phyloP scores from a whole-genome alignment of 805 yeast species.

The Lipomyces orientalis region DNA sequence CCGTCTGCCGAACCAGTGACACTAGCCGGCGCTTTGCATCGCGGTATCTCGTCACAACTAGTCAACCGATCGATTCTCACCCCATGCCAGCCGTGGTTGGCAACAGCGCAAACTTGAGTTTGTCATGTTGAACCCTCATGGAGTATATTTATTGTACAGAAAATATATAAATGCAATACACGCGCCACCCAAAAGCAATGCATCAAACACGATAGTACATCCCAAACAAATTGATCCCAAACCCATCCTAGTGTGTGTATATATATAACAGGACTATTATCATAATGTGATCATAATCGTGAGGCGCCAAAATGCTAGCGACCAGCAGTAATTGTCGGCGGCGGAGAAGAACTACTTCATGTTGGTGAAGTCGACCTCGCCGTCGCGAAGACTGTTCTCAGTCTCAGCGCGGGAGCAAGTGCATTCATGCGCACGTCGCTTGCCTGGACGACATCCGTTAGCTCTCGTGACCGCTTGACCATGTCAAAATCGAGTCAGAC shows the following conservation, averaged over 20 bases:
- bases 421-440: slow-evolving; percentile 58
- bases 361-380: slow-evolving; percentile 65
- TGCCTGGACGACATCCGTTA: slow-evolving; percentile 30
- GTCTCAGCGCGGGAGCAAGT: slow-evolving; percentile 56
- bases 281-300: background rate
- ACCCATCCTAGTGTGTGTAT: background rate
- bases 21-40: too few species aligned
- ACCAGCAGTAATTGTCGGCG: background rate
- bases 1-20: too few species aligned
- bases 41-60: too few species aligned
- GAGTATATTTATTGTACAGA: too few species aligned
- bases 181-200: background rate
- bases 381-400: slow-evolving; percentile 54
- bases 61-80: too few species aligned
- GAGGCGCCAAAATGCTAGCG: background rate
- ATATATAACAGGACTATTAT: background rate
- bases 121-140: too few species aligned
- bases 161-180: too few species aligned
- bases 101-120: too few species aligned
- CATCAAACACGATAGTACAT: background rate
- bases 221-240: background rate
- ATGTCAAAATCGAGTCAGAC: background rate
- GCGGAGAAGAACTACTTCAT: slow-evolving; percentile 35
- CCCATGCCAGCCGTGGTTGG: too few species aligned
- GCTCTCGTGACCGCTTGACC: background rate